phyloP scores from a whole-genome alignment of 2,329 filamentous ascomycete genomes.

The Cadophora gregata region DNA sequence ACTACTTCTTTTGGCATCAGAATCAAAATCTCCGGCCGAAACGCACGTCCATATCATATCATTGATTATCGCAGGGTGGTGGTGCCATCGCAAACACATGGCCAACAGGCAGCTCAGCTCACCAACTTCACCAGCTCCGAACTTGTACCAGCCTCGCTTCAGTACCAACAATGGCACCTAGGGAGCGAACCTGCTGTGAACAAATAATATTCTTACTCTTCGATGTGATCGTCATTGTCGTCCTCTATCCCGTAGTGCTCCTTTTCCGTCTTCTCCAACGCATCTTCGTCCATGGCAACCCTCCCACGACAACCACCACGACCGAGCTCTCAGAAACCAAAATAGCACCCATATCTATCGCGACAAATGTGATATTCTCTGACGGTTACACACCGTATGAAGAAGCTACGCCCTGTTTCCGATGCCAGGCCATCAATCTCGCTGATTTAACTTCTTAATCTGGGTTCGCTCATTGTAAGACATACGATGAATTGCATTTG shows the following conservation, averaged over 20 bases:
- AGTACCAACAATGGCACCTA: not conserved
- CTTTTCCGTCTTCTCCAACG: not conserved
- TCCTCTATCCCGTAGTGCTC: not conserved
- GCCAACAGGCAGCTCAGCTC: not conserved
- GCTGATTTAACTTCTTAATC: not conserved
- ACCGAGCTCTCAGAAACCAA: not conserved
- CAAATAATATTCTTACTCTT: not conserved
- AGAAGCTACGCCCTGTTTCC: not conserved
- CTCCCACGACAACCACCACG: not conserved
- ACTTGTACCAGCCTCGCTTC: not conserved
- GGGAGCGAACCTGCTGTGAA: not conserved
- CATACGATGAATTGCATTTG: not conserved
- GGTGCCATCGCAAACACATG: not conserved
- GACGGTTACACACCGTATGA: conserved; percentile 1
- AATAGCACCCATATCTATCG: not conserved
- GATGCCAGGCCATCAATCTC: conserved; percentile 1
- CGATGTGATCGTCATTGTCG: not conserved
- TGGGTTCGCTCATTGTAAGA: conserved; percentile 3
- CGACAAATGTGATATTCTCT: not conserved
- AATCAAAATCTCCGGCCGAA: too few species aligned
- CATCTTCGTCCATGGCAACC: not conserved
- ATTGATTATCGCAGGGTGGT: not conserved
- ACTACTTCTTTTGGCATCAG: too few species aligned
- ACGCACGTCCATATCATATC: too few species aligned
- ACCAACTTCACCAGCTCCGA: not conserved